Base-by-base conservation (phyloP, 129 eudicot species). In the carrot (Daucus carota) region DNA sequence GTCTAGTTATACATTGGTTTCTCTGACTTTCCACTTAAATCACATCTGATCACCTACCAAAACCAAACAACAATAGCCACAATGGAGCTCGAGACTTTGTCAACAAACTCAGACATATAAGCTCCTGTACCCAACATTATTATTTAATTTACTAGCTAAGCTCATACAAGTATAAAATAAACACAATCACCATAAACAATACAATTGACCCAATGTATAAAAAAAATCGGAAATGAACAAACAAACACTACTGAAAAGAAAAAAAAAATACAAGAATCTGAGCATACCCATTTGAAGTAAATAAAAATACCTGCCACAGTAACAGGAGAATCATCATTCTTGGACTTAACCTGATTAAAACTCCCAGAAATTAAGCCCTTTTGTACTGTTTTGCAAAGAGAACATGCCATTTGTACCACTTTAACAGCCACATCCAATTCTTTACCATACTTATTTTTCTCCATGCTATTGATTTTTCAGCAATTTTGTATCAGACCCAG, bases 321-420 rank as follows among this genome's bases (percentile, higher is more conserved):
- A 45, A 93, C 98, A 69, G 90, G 97, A 18, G 98, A 90, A 86
- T 93, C 91, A 68, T 93, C 97, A 33, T 85, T 88, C 78, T 93
- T 93, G 71, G 97, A 90, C 72, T 81, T 73, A n/a, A 93, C 87
- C 57, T 88, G 96, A 77, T 87, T 79, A 50, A 77, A 66, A 77
- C 31, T 81, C 2, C 91, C 50, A 71, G 88, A 81, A 80, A 90
- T 24, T 83, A 92, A 82, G 44, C 83, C 83, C 72, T 71, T 83
- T 73, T 93, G 98, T 59, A 93, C 84, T 74, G 80, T 89, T 52
- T 83, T 90, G 54, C 98, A 93, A 7, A 91, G 81, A 75, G 74
- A 63, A 67, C 88, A 93, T 0, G 91, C 98, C 90, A 90, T 70
- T 73, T 90, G 98, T 24, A 93, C 98, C n/a, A 87, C 88, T 75